Evolutionary conservation across 768 basidiomycete genomes (phyloP).

Genomic region (Mycena belliarum): DNA sequence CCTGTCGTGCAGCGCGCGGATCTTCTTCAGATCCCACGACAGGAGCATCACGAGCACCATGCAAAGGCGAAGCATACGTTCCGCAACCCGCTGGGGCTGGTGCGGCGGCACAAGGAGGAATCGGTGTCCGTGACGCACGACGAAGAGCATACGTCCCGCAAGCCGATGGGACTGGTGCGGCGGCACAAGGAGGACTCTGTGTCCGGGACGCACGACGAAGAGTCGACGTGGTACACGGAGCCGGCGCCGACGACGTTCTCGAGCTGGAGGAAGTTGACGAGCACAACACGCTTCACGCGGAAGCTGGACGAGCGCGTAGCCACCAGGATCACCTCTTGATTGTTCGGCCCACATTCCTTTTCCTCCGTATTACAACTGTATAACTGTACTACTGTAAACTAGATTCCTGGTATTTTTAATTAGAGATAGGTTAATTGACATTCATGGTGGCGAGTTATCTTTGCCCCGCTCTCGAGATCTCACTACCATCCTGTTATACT

Average conservation of each 20-base stretch:
- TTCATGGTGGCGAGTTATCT: too few relatives aligned
- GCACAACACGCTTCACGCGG: neutral
- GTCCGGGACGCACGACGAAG: neutral
- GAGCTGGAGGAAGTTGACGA: constrained; percentile 6
- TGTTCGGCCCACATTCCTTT: too few relatives aligned
- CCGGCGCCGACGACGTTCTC: neutral
- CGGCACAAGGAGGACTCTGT: neutral
- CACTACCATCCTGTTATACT: too few relatives aligned
- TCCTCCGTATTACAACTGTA: neutral
- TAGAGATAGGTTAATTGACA: too few relatives aligned
- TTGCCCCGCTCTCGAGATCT: too few relatives aligned
- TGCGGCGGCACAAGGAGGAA: too few relatives aligned
- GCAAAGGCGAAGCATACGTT: constrained; percentile 9
- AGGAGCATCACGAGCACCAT: too few relatives aligned
- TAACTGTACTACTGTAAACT: neutral
- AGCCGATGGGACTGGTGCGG: neutral
- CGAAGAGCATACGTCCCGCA: constrained; percentile 5
- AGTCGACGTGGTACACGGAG: constrained; percentile 2
- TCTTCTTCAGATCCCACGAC: too few relatives aligned
- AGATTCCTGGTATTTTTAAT: neutral
- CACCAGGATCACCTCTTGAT: neutral
- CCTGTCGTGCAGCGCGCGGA: too few relatives aligned
- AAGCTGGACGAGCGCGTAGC: too few relatives aligned
- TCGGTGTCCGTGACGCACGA: too few relatives aligned
- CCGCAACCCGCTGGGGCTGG: neutral